These are phyloP conservation scores for Knufia petricola DNA, from an alignment of 2,329 filamentous ascomycete species.

Conservation along the genomic window DNA sequence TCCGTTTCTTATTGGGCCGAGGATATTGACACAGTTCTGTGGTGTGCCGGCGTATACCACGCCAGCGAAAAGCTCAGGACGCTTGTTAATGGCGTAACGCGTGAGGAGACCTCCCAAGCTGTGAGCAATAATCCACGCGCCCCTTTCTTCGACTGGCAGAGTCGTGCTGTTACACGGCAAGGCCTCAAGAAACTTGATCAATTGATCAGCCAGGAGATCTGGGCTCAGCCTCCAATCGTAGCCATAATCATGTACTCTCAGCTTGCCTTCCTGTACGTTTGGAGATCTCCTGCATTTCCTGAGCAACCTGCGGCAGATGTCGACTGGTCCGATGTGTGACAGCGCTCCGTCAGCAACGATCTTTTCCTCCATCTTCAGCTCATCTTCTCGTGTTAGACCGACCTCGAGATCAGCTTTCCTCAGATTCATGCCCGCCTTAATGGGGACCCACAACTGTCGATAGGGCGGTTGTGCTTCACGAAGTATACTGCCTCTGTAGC, in stretches of 20 bases:
- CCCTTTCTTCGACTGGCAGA: slow-evolving; percentile 45
- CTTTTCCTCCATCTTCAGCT: slow-evolving; percentile 70
- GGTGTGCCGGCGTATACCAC: slow-evolving; percentile 80
- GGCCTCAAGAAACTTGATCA: slow-evolving; percentile 63
- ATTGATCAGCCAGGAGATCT: slow-evolving; percentile 57
- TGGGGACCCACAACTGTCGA: slow-evolving; percentile 85
- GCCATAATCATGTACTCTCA: slow-evolving; percentile 80
- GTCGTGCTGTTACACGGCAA: slow-evolving; percentile 63
- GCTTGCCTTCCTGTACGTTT: slow-evolving; percentile 59
- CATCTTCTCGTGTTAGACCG: slow-evolving; percentile 69
- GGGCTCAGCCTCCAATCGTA: slow-evolving; percentile 93
- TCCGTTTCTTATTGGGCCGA: slow-evolving; percentile 83
- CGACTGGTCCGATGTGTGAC: slow-evolving; percentile 83
- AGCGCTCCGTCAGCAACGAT: slow-evolving; percentile 82
- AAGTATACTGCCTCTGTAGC: slow-evolving; percentile 82
- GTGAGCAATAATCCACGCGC: slow-evolving; percentile 76
- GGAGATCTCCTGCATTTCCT: slow-evolving; percentile 65
- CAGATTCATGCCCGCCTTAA: slow-evolving; percentile 85
- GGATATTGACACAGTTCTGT: slow-evolving; percentile 79
- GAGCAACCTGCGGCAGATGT: slow-evolving; percentile 74
- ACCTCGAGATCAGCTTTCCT: slow-evolving; percentile 87
- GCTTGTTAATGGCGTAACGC: slow-evolving; percentile 74
- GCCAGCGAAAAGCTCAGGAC: slow-evolving; percentile 75
- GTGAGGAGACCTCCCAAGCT: slow-evolving; percentile 79
- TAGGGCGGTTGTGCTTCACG: slow-evolving; percentile 72